These are phyloP conservation scores for Murraya paniculata DNA, from an alignment of 345 rosid species.

Conservation along the genomic window DNA sequence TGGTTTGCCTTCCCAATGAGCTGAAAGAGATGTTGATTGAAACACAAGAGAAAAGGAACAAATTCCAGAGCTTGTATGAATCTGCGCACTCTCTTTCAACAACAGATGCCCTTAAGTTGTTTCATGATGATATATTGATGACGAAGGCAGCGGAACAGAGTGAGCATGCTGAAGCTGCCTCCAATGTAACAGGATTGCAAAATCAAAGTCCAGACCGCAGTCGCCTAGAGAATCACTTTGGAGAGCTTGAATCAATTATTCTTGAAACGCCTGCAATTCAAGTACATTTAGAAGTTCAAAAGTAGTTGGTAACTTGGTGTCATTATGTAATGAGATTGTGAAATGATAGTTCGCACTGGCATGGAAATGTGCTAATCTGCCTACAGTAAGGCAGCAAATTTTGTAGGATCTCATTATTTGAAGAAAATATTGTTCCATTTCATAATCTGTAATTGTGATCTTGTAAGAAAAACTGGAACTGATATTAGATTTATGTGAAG, in stretches of 20 bases:
- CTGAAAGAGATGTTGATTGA: constrained; percentile 49
- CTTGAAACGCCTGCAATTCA: constrained; percentile 42
- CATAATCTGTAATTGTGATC: neutral
- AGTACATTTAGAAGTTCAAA: constrained; percentile 20
- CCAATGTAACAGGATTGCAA: constrained; percentile 7
- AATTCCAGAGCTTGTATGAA: constrained; percentile 40
- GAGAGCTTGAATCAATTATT: constrained; percentile 57
- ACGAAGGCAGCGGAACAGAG: constrained; percentile 31
- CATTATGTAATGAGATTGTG: neutral
- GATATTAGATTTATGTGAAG: neutral
- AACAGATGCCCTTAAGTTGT: constrained; percentile 46
- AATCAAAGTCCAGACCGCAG: constrained; percentile 25
- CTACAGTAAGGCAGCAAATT: neutral
- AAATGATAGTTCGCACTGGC: neutral
- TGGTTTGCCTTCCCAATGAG: constrained; percentile 55
- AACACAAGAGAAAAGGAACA: constrained; percentile 42
- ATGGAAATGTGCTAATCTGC: neutral
- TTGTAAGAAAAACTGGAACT: neutral
- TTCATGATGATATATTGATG: constrained; percentile 33
- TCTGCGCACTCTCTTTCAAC: constrained; percentile 50
- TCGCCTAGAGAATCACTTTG: constrained; percentile 31
- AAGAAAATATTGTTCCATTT: neutral
- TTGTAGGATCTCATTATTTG: neutral
- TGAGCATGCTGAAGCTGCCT: constrained; percentile 23
- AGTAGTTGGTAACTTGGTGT: constrained; percentile 5